Conservation (phyloP, 148 eudicot species). For the Rhododendron simsii region DNA sequence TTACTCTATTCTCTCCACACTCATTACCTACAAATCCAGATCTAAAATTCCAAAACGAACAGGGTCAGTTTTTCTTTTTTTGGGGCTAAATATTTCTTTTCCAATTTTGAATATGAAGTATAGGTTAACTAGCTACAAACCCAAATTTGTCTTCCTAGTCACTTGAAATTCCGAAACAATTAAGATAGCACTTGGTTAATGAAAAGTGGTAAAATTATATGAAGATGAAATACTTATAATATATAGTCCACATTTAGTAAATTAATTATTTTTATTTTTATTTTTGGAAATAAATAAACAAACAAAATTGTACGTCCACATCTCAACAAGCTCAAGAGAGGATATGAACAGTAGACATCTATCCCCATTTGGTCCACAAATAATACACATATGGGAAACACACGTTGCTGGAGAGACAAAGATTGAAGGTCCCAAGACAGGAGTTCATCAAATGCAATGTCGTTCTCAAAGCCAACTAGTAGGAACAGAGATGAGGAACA, state of each 20-base stretch:
- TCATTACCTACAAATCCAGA: too few relatives aligned
- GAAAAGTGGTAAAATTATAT: background rate
- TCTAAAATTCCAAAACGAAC: too few relatives aligned
- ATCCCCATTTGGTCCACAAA: conserved; percentile 9
- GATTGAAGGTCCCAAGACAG: conserved; percentile 19
- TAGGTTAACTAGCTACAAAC: too few relatives aligned
- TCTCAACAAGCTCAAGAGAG: conserved; percentile 2
- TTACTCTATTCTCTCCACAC: too few relatives aligned
- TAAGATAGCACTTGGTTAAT: background rate
- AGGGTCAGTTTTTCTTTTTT: background rate
- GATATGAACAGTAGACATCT: background rate
- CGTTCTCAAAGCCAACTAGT: conserved; percentile 19
- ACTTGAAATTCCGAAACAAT: background rate
- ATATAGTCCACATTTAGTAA: too few relatives aligned
- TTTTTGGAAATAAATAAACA: background rate
- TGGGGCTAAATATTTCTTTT: background rate
- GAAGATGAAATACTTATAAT: background rate
- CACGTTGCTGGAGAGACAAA: conserved; percentile 7
- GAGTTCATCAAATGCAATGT: conserved; percentile 23
- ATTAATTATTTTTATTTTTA: too few relatives aligned
- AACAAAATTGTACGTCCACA: background rate
- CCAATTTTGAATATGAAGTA: background rate
- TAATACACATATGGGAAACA: conserved; percentile 11
- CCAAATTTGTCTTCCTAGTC: background rate
- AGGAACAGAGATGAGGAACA: conserved; percentile 14